These are phyloP conservation scores for Juglanconis oblonga DNA, from an alignment of 2,329 filamentous ascomycete genomes.

Conservation along the genomic window DNA sequence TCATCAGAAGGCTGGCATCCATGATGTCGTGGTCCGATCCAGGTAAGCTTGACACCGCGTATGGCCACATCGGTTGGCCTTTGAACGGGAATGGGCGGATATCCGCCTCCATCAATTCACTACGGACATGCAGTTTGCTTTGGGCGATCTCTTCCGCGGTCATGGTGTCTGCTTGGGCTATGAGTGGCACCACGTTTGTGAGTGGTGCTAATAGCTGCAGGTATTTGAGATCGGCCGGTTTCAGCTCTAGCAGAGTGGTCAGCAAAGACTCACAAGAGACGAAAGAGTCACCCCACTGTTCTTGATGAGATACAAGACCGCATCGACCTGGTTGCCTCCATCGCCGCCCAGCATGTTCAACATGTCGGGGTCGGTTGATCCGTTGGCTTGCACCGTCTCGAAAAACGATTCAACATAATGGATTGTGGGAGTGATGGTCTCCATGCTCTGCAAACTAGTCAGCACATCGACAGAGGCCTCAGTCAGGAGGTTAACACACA, in stretches of 20 bases:
- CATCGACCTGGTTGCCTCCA: slow-evolving; percentile 81
- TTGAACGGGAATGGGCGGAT: slow-evolving; percentile 67
- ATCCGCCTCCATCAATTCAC: slow-evolving; percentile 53
- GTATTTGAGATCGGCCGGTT: slow-evolving; percentile 66
- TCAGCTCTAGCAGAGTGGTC: slow-evolving; percentile 43
- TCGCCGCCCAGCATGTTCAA: slow-evolving; percentile 75
- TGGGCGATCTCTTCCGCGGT: slow-evolving; percentile 52
- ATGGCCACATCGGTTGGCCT: slow-evolving; percentile 46
- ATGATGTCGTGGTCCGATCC: slow-evolving; percentile 75
- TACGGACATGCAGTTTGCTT: slow-evolving; percentile 58
- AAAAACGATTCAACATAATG: slow-evolving; percentile 73
- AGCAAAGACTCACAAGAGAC: background rate
- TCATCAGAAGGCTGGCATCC: slow-evolving; percentile 93
- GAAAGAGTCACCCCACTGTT: slow-evolving; percentile 51
- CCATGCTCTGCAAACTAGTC: slow-evolving; percentile 41
- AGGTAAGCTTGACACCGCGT: slow-evolving; percentile 73
- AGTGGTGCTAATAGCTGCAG: slow-evolving; percentile 67
- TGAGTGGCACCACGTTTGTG: slow-evolving; percentile 81
- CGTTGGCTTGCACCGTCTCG: slow-evolving; percentile 58
- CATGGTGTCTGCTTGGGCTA: slow-evolving; percentile 74
- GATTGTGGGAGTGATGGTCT: slow-evolving; percentile 57
- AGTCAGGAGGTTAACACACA: slow-evolving; percentile 34
- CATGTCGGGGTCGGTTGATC: slow-evolving; percentile 71
- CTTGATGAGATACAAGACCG: slow-evolving; percentile 76
- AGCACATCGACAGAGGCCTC: slow-evolving; percentile 3